phyloP scores from a whole-genome alignment of 2,329 filamentous ascomycete species.

The Fusarium sambucinum region DNA sequence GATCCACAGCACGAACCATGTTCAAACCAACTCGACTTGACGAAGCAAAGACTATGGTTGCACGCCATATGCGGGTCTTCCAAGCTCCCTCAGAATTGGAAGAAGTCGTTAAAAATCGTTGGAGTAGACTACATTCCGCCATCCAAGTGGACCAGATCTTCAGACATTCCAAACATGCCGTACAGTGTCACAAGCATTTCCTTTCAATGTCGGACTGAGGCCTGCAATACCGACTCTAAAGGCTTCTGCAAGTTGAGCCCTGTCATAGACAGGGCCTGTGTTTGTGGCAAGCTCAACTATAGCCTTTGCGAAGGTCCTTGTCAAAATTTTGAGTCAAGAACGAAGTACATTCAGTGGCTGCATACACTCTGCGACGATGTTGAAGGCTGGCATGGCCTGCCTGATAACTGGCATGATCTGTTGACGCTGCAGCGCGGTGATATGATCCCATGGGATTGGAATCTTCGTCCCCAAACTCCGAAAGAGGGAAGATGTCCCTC shows the following conservation, averaged over 20 bases:
- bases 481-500: background rate
- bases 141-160: background rate
- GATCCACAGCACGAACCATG: conserved; percentile 15
- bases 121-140: background rate
- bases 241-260: background rate
- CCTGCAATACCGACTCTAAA: background rate
- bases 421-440: background rate
- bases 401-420: conserved; percentile 3
- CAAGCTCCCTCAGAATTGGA: background rate
- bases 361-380: background rate
- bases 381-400: background rate
- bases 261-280: background rate
- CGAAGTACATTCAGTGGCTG: background rate
- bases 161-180: background rate
- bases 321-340: background rate
- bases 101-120: background rate
- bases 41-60: conserved; percentile 22
- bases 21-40: background rate
- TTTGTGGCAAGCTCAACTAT: background rate
- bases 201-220: background rate
- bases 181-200: background rate
- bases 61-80: conserved; percentile 19
- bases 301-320: background rate
- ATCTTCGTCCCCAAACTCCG: background rate
- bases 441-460: conserved; percentile 37